Conservation (phyloP, 331 rosid species). For the Pyrus hybrid region DNA sequence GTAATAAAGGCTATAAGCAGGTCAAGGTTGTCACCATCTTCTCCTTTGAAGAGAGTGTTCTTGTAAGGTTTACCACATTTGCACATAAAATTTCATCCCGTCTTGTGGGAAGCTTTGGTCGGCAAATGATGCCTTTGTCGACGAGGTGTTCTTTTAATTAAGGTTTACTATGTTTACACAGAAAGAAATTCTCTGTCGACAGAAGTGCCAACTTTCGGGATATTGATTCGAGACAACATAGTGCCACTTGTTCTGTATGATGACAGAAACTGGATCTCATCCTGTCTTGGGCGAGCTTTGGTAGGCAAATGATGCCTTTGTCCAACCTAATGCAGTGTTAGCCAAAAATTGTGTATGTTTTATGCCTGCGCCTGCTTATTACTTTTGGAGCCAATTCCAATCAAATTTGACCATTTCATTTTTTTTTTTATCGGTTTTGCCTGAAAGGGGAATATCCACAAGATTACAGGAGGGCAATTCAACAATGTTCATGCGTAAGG, state of each 20-base stretch:
- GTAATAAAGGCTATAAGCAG: too few species aligned
- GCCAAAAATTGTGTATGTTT: not conserved
- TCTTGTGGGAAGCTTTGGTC: not conserved
- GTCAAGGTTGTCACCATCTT: too few species aligned
- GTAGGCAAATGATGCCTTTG: not conserved
- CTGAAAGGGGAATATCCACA: not conserved
- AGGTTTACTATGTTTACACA: too few species aligned
- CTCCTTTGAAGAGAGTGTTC: too few species aligned
- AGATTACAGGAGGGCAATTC: not conserved
- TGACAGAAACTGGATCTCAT: too few species aligned
- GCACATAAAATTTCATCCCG: too few species aligned
- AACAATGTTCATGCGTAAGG: not conserved
- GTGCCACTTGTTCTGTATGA: too few species aligned
- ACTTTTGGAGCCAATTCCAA: not conserved
- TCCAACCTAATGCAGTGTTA: not conserved
- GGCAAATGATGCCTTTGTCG: too few species aligned
- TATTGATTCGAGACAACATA: too few species aligned
- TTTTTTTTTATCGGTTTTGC: not conserved
- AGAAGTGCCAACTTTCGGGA: too few species aligned
- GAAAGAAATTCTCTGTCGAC: too few species aligned
- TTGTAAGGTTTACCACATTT: not conserved
- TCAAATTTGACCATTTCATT: not conserved
- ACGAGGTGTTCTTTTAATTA: too few species aligned
- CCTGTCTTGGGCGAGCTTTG: not conserved
- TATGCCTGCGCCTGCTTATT: not conserved